phyloP scores from a whole-genome alignment of 164 flowering plant genomes.

The Magnolia changhungtana region DNA sequence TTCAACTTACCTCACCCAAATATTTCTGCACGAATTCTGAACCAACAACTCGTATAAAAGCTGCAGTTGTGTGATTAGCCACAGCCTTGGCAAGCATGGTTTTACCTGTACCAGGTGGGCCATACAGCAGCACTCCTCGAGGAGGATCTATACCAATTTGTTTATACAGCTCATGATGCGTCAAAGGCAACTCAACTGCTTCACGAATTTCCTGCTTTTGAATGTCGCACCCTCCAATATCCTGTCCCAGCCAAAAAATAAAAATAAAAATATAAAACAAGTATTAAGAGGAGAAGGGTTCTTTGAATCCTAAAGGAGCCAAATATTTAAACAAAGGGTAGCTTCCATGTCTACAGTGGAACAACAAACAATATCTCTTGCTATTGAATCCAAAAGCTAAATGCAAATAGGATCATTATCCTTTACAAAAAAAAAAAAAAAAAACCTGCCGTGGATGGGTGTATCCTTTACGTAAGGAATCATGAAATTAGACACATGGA shows the following conservation, averaged over 20 bases:
- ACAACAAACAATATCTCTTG: not conserved
- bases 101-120: slow-evolving; percentile 98
- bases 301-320: not conserved
- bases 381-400: not conserved
- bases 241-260: slow-evolving; percentile 34
- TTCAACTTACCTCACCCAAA: slow-evolving; percentile 75
- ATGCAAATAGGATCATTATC: too few species aligned
- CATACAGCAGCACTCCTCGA: slow-evolving; percentile 92
- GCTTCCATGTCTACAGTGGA: not conserved
- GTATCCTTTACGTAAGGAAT: too few species aligned
- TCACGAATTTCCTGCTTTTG: slow-evolving; percentile 98
- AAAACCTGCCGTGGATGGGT: too few species aligned
- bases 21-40: slow-evolving; percentile 98
- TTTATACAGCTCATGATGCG: slow-evolving; percentile 92
- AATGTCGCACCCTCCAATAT: slow-evolving; percentile 98
- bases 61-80: slow-evolving; percentile 88
- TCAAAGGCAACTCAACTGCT: slow-evolving; percentile 92
- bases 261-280: not conserved
- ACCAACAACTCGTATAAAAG: slow-evolving; percentile 96
- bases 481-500: too few species aligned
- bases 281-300: not conserved
- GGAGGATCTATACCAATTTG: slow-evolving; percentile 99
- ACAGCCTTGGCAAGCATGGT: slow-evolving; percentile 99
- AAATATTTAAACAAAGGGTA: not conserved
- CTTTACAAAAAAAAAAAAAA: too few species aligned